Evolutionary conservation across 2,329 filamentous ascomycete genomes (phyloP).

Genomic region (Mollisia scopiformis): DNA sequence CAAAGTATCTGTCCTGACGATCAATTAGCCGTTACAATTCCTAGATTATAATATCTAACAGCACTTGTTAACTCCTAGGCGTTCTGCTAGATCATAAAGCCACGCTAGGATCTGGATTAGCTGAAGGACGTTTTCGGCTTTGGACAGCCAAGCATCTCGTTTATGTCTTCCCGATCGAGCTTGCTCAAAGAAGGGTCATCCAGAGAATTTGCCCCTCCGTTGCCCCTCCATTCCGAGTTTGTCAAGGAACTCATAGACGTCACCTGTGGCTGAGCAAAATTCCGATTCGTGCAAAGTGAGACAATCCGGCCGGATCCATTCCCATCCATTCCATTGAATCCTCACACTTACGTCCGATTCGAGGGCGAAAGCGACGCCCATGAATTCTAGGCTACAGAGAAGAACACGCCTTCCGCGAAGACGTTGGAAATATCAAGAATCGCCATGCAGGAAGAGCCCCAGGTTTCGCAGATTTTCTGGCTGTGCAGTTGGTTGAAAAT

Average conservation of each 20-base stretch:
- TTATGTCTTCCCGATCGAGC: background rate
- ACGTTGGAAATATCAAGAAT: background rate
- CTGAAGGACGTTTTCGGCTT: background rate
- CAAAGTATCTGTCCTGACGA: background rate
- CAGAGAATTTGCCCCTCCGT: background rate
- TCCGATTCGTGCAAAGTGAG: background rate
- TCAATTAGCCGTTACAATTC: background rate
- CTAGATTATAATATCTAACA: background rate
- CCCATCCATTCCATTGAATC: background rate
- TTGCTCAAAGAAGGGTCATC: background rate
- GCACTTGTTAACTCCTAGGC: background rate
- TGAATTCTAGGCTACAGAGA: background rate
- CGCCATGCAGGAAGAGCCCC: background rate
- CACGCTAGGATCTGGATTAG: background rate
- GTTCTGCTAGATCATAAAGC: background rate
- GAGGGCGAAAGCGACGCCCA: background rate
- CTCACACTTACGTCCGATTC: background rate
- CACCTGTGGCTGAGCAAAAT: background rate
- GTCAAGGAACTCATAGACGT: background rate
- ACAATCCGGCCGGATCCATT: background rate
- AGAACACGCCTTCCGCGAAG: background rate
- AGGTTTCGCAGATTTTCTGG: background rate
- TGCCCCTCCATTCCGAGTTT: background rate
- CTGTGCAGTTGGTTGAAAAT: background rate
- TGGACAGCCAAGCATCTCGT: background rate